Evolutionary conservation across 1,284 basidiomycete genomes (phyloP).

Genomic region (Rhizopogon hawkerae): DNA sequence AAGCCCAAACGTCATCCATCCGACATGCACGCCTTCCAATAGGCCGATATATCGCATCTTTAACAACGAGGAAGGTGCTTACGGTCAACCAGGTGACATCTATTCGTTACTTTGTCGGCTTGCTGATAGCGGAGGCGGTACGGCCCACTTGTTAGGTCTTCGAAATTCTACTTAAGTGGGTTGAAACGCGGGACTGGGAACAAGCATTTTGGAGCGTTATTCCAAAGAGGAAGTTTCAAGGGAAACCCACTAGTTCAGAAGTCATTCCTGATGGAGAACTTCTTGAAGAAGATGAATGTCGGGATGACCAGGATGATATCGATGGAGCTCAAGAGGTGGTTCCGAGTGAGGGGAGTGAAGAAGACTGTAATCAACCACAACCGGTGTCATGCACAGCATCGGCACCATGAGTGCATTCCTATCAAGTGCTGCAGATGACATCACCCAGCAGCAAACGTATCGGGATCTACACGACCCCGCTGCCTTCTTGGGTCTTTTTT

Average conservation of each 20-base stretch:
- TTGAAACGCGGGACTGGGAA: slow-evolving; percentile 77
- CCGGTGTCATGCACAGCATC: neutral
- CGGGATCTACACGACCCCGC: neutral
- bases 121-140: slow-evolving; percentile 7
- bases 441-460: neutral
- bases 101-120: slow-evolving; percentile 22
- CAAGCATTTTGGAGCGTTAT: slow-evolving; percentile 78
- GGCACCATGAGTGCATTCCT: neutral
- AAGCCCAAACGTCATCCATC: slow-evolving; percentile 70
- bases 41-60: slow-evolving; percentile 71
- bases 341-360: neutral
- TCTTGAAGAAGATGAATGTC: neutral
- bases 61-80: slow-evolving; percentile 89
- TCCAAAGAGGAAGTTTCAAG: slow-evolving; percentile 77
- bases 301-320: neutral
- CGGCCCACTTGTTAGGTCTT: slow-evolving; percentile 43
- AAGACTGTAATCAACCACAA: neutral
- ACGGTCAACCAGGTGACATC: slow-evolving; percentile 81
- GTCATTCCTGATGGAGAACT: neutral
- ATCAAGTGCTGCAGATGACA: neutral
- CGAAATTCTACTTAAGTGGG: slow-evolving; percentile 88
- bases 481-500: neutral
- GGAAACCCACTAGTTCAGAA: slow-evolving; percentile 9
- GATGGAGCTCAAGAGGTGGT: neutral
- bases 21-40: slow-evolving; percentile 90